Evolutionary conservation across 768 basidiomycete species (phyloP).

Genomic region (Leucocoprinus sp.): DNA sequence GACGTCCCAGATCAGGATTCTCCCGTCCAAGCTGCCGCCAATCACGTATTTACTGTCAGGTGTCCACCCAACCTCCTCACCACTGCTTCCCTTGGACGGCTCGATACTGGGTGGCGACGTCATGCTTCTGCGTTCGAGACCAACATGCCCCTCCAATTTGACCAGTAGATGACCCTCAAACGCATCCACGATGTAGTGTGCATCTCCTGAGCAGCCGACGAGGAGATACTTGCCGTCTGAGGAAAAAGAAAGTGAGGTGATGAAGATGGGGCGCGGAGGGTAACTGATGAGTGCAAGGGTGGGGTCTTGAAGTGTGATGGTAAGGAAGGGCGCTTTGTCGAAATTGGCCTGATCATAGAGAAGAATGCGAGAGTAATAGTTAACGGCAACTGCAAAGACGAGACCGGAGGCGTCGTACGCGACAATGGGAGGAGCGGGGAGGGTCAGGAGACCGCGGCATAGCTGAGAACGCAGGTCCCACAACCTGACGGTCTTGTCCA

Average conservation of each 20-base stretch:
- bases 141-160: slow-evolving; percentile 78
- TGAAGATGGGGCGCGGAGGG: slow-evolving; percentile 81
- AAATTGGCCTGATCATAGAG: slow-evolving; percentile 82
- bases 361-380: slow-evolving; percentile 72
- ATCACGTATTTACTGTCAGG: slow-evolving; percentile 89
- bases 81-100: slow-evolving; percentile 72
- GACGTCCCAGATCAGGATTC: slow-evolving; percentile 82
- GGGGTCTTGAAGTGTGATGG: slow-evolving; percentile 76
- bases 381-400: slow-evolving; percentile 83
- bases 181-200: slow-evolving; percentile 90
- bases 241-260: slow-evolving; percentile 89
- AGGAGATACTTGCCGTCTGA: slow-evolving; percentile 85
- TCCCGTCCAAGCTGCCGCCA: slow-evolving; percentile 80
- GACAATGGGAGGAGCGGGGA: slow-evolving; percentile 68
- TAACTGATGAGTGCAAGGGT: slow-evolving; percentile 65
- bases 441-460: slow-evolving; percentile 71
- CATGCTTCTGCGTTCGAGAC: slow-evolving; percentile 65
- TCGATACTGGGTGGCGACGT: slow-evolving; percentile 46
- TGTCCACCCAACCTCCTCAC: slow-evolving; percentile 92
- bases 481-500: slow-evolving; percentile 90
- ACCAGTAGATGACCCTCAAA: slow-evolving; percentile 80
- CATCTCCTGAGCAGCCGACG: slow-evolving; percentile 86
- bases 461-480: slow-evolving; percentile 86
- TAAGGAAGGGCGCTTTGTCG: slow-evolving; percentile 88
- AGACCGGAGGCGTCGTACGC: slow-evolving; percentile 80